phyloP scores from a whole-genome alignment of 139 green algal genomes.

The Auxenochlorella pyrenoidosa region DNA sequence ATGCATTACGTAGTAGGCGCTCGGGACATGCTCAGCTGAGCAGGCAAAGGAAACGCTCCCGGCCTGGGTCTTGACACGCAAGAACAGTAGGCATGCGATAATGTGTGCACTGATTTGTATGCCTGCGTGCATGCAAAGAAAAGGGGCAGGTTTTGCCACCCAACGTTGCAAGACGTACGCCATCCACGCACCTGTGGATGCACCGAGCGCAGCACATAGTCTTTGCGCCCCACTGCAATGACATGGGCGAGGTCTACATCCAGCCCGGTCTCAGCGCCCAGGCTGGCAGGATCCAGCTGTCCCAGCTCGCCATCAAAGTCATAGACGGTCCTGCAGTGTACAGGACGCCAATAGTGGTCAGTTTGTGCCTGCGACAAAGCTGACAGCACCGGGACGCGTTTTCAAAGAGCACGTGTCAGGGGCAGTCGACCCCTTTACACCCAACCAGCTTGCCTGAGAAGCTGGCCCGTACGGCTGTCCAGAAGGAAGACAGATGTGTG shows the following conservation, averaged over 20 bases:
- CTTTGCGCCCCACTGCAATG: conserved; percentile 74
- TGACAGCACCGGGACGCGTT: too few relatives aligned
- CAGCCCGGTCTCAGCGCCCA: conserved; percentile 40
- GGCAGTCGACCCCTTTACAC: too few relatives aligned
- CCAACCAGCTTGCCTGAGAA: conserved; percentile 36
- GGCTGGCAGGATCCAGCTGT: conserved; percentile 42
- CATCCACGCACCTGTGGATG: conserved; percentile 31
- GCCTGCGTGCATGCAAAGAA: too few relatives aligned
- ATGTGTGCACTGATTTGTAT: too few relatives aligned
- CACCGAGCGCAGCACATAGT: conserved; percentile 79
- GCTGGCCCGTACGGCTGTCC: conserved; percentile 71
- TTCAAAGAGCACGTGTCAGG: background rate
- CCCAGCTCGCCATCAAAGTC: conserved; percentile 41
- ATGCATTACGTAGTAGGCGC: too few relatives aligned
- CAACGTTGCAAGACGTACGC: background rate
- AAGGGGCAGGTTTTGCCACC: too few relatives aligned
- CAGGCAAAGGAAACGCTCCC: too few relatives aligned
- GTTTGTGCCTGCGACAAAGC: background rate
- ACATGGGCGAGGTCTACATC: conserved; percentile 38
- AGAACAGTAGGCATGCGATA: background rate
- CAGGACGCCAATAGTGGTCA: background rate
- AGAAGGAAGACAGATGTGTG: conserved; percentile 80
- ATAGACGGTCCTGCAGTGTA: conserved; percentile 3
- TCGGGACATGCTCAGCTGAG: too few relatives aligned
- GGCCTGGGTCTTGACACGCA: background rate